Base-by-base conservation (phyloP, 495 filamentous ascomycete genomes). In the Symbiotaphrina buchneri region DNA sequence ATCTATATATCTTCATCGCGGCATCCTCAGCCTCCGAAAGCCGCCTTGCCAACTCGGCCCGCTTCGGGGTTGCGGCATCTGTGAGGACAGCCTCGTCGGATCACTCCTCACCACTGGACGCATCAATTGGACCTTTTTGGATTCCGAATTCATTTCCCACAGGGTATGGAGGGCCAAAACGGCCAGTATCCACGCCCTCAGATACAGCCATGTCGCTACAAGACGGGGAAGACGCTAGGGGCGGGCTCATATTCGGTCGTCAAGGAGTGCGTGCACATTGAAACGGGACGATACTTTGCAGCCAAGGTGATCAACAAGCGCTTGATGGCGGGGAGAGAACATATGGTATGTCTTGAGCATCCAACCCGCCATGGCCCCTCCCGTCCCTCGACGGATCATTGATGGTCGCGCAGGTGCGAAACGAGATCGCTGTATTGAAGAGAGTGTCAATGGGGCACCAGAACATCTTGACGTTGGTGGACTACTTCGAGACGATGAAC, bases 401-500 rank as follows among this genome's bases (percentile, higher is more conserved):
- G 21, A 17, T 14, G 24, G n/a, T 25, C 21, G 10, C 33, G 34
- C 37, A 93, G 84, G 84, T 93, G 33, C 74, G 87, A 25, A 97
- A 97, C 47, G 87, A 97, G 59, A 97, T 97, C 39, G 85, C 90
- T 11, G 80, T 97, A 15, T 61, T 97, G 40, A 95, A 95, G 51
- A 72, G 63, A 39, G 87, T 97, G 13, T 94, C 85, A 13, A 90
- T 95, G 78, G 87, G 87, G 23, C 87, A 97, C 48, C 79, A 84
- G 48, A 97, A 97, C 46, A 95, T 97, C 45, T 54, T 97, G 34
- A 97, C 87, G 11, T 61, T 97, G 34, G 87, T 95, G 41, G 87
- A 97, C 54, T 97, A 97, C 49, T 97, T 97, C 46, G 87, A 97
- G 57, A 97, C 87, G 5, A 87, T 93, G 81, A 95, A 97, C 53